Evolutionary conservation across 2,329 filamentous ascomycete genomes (phyloP).

Genomic region (Fusarium tuaranense): DNA sequence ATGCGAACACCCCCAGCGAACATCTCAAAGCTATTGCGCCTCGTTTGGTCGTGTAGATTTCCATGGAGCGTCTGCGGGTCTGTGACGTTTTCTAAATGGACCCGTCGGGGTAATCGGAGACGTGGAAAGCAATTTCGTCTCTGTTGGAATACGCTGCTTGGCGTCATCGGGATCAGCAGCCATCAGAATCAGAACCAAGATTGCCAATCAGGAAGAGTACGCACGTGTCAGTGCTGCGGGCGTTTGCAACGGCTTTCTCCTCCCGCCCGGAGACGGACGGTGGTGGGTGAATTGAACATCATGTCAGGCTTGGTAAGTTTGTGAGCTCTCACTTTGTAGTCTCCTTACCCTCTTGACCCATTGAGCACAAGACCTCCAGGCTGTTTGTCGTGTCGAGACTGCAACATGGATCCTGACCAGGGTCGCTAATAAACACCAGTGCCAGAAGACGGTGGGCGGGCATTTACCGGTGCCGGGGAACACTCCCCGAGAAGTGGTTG

Average conservation of each 20-base stretch:
- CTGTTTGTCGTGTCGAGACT: constrained; percentile 4
- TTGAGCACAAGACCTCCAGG: neutral
- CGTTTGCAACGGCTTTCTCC: constrained; percentile 23
- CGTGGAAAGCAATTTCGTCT: constrained; percentile 21
- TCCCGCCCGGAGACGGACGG: constrained; percentile 1
- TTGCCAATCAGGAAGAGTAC: constrained; percentile 16
- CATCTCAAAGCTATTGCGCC: neutral
- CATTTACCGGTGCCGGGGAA: constrained; percentile 32
- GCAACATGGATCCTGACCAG: constrained; percentile 11
- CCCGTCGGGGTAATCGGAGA: neutral
- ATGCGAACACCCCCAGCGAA: neutral
- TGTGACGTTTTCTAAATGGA: constrained; percentile 23
- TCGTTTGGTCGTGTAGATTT: neutral
- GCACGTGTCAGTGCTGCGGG: constrained; percentile 17
- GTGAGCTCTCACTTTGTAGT: neutral
- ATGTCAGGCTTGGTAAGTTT: neutral
- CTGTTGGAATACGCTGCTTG: constrained; percentile 9
- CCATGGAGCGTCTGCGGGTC: neutral
- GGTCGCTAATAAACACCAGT: constrained; percentile 30
- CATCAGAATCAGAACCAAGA: constrained; percentile 5
- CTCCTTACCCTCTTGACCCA: neutral
- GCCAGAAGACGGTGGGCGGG: constrained; percentile 7
- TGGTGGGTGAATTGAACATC: neutral
- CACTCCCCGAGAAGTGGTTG: constrained; percentile 23
- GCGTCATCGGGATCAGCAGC: constrained; percentile 32